Evolutionary conservation across 176 grass and related monocot species (phyloP), one percentile per base, ranked within the genome.

Genomic region (Oropetium thomaeum): DNA sequence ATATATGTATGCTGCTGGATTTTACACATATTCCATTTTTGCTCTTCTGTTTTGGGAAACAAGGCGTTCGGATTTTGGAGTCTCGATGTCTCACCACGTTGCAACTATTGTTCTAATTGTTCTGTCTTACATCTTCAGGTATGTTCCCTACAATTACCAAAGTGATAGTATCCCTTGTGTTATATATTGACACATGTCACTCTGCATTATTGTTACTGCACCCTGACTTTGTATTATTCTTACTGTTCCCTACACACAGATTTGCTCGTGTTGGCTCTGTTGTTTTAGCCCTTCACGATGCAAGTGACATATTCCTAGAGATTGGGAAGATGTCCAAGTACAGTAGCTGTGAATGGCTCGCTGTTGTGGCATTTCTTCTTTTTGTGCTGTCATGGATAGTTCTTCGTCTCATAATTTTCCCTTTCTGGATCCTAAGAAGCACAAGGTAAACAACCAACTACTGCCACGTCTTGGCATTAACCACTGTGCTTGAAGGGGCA

Each of bases 11-110:
- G 85, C 85, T 40, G 85, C 87, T 55, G 93, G 93, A 87, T 97
- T 97, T 90, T 93, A 97, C 79, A 93, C 87, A 76, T 93, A 97
- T 74, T 97, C 93, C 44, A 97, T 97, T 64, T 97, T 93, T 26
- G 93, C 93, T 29, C 90, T 97, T 58, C 40, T 97, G 60, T 97
- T 90, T 69, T 97, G 93, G 93, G 93, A 97, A 87, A 97, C 90
- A 84, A 88, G 85, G 67, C 75, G 93, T 28, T 86, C 80, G 12
- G 90, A 97, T 70, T 89, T 93, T 66, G 85, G 87, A 69, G 87
- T 97, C 6, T 97, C 93, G 34, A 93, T 97, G 93, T 88, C 77
- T 75, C 93, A 97, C 67, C 93, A 97, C 17, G 62, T 97, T 39
- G 90, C 93, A 45, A 97, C 83, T 40, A 76, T 85, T 80, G 51